Evolutionary conservation across 1,139 yeast genomes (phyloP).

Genomic region (Blastobotrys raffinosifermentans): DNA sequence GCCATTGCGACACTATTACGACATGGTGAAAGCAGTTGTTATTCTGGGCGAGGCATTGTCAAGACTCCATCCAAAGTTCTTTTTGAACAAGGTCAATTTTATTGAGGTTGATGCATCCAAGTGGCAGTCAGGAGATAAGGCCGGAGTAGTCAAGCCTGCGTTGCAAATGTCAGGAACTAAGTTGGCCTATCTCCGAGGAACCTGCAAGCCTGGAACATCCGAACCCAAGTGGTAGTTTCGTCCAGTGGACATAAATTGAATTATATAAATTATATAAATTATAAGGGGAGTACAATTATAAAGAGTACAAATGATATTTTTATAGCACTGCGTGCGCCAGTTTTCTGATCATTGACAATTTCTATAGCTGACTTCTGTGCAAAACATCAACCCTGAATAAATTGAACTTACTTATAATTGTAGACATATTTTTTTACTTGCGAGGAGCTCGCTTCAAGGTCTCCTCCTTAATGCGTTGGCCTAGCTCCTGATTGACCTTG

Average conservation of each 20-base stretch:
- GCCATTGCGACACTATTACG: conserved; percentile 4
- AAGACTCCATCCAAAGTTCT: conserved; percentile 1
- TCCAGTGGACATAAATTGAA: too few relatives aligned
- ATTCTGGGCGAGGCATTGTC: neutral
- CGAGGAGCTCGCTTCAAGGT: conserved; percentile 51
- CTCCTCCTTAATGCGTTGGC: conserved; percentile 56
- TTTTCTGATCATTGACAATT: too few relatives aligned
- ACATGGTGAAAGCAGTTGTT: conserved; percentile 3
- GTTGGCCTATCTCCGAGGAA: conserved; percentile 2
- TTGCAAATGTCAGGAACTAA: conserved; percentile 1
- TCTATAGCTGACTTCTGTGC: too few relatives aligned
- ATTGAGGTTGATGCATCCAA: neutral
- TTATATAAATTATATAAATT: too few relatives aligned
- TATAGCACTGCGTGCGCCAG: too few relatives aligned
- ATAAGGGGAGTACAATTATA: too few relatives aligned
- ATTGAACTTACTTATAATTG: too few relatives aligned
- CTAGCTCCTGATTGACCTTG: conserved; percentile 66
- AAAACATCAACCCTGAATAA: too few relatives aligned
- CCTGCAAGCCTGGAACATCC: conserved; percentile 4
- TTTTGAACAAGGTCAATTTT: conserved; percentile 2
- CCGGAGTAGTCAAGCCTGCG: conserved; percentile 4
- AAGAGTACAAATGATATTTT: too few relatives aligned
- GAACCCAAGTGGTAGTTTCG: conserved; percentile 5
- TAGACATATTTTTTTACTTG: too few relatives aligned
- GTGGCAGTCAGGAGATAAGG: conserved; percentile 4